Conservation (phyloP, 768 basidiomycete genomes). For the Leucosporidium creatinivorum region DNA sequence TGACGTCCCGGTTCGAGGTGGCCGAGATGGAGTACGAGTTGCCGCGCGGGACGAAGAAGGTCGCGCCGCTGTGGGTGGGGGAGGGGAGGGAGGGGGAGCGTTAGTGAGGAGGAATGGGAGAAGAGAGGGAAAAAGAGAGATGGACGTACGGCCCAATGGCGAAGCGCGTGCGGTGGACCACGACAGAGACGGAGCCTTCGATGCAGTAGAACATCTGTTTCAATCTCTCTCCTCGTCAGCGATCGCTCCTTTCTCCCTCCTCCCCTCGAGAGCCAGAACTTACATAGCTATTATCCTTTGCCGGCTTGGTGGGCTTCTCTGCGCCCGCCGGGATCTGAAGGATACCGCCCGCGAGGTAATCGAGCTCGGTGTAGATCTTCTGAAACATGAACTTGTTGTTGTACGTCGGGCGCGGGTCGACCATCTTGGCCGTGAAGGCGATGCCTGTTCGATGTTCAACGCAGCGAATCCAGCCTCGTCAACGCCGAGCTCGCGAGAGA, state of each 20-base stretch:
- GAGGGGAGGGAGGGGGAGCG: background rate
- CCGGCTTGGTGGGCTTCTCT: constrained; percentile 77
- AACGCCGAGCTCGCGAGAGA: background rate
- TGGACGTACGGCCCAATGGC: constrained; percentile 49
- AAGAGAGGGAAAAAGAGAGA: background rate
- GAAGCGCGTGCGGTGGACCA: constrained; percentile 69
- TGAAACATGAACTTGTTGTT: constrained; percentile 68
- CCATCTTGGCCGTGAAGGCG: constrained; percentile 65
- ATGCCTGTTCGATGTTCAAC: constrained; percentile 58
- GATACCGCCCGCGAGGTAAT: constrained; percentile 85
- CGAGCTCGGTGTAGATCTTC: constrained; percentile 82
- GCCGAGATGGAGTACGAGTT: constrained; percentile 29
- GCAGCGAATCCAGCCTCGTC: too few species aligned
- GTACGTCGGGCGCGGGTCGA: constrained; percentile 55
- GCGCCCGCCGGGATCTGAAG: constrained; percentile 68
- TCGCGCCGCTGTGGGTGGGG: constrained; percentile 16
- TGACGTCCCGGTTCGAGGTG: constrained; percentile 59
- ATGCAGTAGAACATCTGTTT: constrained; percentile 67
- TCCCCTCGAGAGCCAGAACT: constrained; percentile 38
- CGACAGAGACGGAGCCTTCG: constrained; percentile 79
- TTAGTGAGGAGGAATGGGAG: background rate
- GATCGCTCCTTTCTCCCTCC: too few species aligned
- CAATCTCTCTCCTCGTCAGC: too few species aligned
- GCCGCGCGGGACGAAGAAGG: constrained; percentile 32
- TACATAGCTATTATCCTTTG: constrained; percentile 91